A percentile compares a stretch with the other conserved stretches of the same genome.
These are phyloP conservation scores for Gastrolobium villosum DNA, from an alignment of 306 rosid genomes.

Conservation along the genomic window DNA sequence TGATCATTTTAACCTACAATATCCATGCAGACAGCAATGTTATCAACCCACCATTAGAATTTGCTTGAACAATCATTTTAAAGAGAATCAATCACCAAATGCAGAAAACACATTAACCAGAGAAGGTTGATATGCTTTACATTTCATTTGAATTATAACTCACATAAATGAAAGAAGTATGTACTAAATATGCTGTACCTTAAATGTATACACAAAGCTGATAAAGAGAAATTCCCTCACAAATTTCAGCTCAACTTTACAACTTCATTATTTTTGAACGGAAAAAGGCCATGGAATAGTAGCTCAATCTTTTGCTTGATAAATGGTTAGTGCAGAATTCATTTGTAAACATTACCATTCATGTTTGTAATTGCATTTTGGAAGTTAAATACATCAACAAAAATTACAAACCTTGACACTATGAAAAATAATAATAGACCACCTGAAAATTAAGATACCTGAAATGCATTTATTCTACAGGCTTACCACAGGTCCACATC, in stretches of 20 bases:
- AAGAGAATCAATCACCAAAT: neutral
- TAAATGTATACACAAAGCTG: neutral
- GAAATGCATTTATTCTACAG: neutral
- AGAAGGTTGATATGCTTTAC: neutral
- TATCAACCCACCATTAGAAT: conserved; percentile 1
- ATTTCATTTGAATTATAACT: neutral
- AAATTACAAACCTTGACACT: neutral
- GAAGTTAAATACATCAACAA: neutral
- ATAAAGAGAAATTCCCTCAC: neutral
- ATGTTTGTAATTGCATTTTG: conserved; percentile 2
- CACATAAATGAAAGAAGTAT: neutral
- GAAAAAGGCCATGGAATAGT: neutral
- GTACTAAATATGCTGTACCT: neutral
- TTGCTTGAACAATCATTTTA: neutral
- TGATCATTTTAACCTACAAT: conserved; percentile 77
- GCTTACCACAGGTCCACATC: neutral
- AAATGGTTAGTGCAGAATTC: neutral
- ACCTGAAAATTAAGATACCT: neutral
- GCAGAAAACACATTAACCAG: conserved; percentile 25
- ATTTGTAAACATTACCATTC: neutral
- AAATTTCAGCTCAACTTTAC: neutral
- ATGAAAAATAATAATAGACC: neutral
- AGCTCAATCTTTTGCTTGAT: neutral
- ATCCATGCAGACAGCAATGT: neutral
- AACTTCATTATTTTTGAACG: neutral